These are phyloP conservation scores for Flaveria sonorensis DNA, from an alignment of 129 eudicot species.

Conservation along the genomic window DNA sequence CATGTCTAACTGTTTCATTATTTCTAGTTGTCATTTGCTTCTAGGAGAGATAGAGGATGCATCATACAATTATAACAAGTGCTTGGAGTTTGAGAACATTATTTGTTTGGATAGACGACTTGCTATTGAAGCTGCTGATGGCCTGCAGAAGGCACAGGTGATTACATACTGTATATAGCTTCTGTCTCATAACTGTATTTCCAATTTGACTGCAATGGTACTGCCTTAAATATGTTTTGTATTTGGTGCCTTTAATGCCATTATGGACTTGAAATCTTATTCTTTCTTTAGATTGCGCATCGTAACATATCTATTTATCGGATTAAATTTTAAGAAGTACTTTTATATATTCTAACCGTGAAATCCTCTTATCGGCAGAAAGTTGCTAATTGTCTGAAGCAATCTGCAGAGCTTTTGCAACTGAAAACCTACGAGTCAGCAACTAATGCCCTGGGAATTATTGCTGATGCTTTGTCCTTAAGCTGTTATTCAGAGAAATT, in stretches of 20 bases:
- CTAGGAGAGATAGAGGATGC: constrained; percentile 89
- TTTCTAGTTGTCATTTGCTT: constrained; percentile 69
- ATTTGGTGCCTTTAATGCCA: neutral
- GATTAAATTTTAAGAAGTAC: neutral
- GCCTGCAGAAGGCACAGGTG: constrained; percentile 83
- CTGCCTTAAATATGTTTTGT: neutral
- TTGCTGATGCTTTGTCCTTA: constrained; percentile 68
- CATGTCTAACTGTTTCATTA: constrained; percentile 4
- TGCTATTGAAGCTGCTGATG: constrained; percentile 86
- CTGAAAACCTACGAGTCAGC: constrained; percentile 64
- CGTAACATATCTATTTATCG: neutral
- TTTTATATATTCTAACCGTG: constrained; percentile 27
- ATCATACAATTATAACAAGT: constrained; percentile 45
- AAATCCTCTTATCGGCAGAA: constrained; percentile 53
- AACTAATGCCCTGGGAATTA: constrained; percentile 50
- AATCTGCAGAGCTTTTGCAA: constrained; percentile 67
- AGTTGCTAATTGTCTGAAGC: constrained; percentile 47
- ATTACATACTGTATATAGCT: neutral
- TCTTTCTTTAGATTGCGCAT: constrained; percentile 6
- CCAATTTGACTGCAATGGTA: constrained; percentile 8
- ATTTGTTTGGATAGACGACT: constrained; percentile 77
- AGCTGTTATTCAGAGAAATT: constrained; percentile 77
- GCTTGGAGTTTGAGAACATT: constrained; percentile 44
- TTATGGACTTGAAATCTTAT: constrained; percentile 8
- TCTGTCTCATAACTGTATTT: neutral